Evolutionary conservation across 805 yeast genomes (phyloP), one percentile per base, ranked within the genome.

Genomic region (Barnettozyma sucrosica): DNA sequence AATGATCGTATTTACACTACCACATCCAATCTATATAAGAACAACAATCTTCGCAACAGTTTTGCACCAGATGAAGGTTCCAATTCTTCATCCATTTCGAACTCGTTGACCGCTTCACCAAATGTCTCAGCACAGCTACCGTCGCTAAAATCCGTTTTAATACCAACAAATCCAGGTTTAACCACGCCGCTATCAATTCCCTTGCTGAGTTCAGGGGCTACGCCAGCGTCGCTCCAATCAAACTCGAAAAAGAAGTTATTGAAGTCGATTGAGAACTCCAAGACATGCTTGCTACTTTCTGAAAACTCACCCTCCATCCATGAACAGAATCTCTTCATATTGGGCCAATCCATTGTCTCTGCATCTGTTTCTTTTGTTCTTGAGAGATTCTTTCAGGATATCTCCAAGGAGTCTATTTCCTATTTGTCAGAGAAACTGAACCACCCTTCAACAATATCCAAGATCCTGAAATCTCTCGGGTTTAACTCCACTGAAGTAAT

Each of bases 281-380:
- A 76, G 50, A 74, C 85, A 21, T 83, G 89, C 55, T 69, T 76
- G 34, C 79, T 77, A 49, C 69, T 80, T 18, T 54, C 57, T 4
- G 54, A 66, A 45, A 55, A 57, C 26, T 59, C 58, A 24, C 41
- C 55, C 7, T 39, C 53, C 4, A 51, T 61, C 19, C 58, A 61
- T 33, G 62, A 56, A 51, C 75, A 77, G 18, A 78, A 80, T 52
- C 58, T 82, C 6, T 78, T 75, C 55, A 69, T 64, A 9, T 62
- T 86, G 44, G 95, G 95, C 0, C 70, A 76, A 47, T 65, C 77
- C 7, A 70, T 82, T 4, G 69, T 83, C 2, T 59, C 71, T 3
- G 67, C 85, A 0, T 71, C 86, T 2, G 70, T 82, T 6, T 71
- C 84, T 4, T 78, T 76, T 56, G 76, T 84, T 11, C 67, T 86